phyloP scores from a whole-genome alignment of 129 eudicot genomes.

The Flaveria sonorensis region DNA sequence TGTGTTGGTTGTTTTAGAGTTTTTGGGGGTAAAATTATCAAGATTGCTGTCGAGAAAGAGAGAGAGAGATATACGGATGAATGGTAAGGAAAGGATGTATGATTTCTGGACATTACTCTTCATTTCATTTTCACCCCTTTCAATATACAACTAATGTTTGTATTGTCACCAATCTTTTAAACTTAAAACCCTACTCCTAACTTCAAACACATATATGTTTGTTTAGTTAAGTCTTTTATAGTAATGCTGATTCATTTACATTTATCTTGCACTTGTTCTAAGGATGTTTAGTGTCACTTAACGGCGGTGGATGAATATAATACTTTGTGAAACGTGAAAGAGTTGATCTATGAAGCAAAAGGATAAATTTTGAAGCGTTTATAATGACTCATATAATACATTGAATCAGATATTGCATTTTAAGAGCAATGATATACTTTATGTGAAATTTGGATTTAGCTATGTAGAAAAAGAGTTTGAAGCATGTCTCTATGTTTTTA shows the following conservation, averaged over 20 bases:
- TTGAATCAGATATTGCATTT: too few species aligned
- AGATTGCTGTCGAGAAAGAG: constrained; percentile 8
- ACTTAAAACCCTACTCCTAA: constrained; percentile 2
- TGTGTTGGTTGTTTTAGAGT: neutral
- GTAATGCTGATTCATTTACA: too few species aligned
- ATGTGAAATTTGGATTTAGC: too few species aligned
- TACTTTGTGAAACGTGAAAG: neutral
- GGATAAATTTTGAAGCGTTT: neutral
- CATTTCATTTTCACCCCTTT: constrained; percentile 32
- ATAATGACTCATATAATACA: too few species aligned
- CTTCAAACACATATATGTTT: neutral
- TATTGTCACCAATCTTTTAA: neutral
- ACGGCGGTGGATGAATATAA: neutral
- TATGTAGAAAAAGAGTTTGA: too few species aligned
- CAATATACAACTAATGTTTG: neutral
- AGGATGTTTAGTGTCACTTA: too few species aligned
- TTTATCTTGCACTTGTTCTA: too few species aligned
- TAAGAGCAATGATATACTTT: too few species aligned
- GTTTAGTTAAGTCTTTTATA: neutral
- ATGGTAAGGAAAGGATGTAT: constrained; percentile 44
- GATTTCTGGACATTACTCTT: constrained; percentile 31
- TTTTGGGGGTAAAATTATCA: constrained; percentile 25
- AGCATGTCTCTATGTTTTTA: too few species aligned
- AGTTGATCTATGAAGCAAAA: neutral
- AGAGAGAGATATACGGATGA: constrained; percentile 13